phyloP scores from a whole-genome alignment of 2,329 filamentous ascomycete genomes.

The Microthyrium microscopicum region DNA sequence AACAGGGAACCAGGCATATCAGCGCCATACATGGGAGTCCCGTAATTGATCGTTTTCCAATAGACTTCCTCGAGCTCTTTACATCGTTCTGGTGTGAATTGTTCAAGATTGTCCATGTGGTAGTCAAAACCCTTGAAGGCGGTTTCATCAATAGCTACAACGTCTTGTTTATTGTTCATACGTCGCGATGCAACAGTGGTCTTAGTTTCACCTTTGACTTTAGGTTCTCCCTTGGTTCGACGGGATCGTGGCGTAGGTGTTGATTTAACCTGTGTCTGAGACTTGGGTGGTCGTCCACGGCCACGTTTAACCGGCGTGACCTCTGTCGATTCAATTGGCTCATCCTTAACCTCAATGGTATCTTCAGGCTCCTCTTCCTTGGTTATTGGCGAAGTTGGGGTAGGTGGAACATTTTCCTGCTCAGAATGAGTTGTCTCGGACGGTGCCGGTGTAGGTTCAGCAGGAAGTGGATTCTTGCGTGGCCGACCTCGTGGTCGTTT shows the following conservation, averaged over 20 bases:
- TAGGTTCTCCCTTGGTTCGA: no score
- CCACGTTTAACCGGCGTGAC: slow-evolving; percentile 31
- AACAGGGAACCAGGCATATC: slow-evolving; percentile 95
- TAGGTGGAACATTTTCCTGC: slow-evolving; percentile 22
- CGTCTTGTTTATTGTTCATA: slow-evolving; percentile 69
- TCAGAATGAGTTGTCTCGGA: no score
- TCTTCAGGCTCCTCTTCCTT: slow-evolving; percentile 15
- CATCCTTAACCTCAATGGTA: slow-evolving; percentile 14
- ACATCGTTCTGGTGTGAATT: slow-evolving; percentile 81
- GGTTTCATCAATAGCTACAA: slow-evolving; percentile 67
- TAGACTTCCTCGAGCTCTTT: slow-evolving; percentile 89
- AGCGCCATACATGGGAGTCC: slow-evolving; percentile 84
- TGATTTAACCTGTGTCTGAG: slow-evolving; percentile 17
- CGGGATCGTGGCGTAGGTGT: slow-evolving; percentile 29
- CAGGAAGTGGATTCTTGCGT: slow-evolving; percentile 21
- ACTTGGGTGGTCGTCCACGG: slow-evolving; percentile 31
- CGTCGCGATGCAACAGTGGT: slow-evolving; percentile 68
- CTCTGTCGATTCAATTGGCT: slow-evolving; percentile 30
- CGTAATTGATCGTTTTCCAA: slow-evolving; percentile 95
- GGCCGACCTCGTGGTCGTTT: slow-evolving; percentile 35
- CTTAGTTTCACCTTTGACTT: slow-evolving; percentile 5
- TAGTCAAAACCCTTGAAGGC: slow-evolving; percentile 89
- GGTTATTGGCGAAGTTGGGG: slow-evolving; percentile 29
- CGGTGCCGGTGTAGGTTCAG: slow-evolving; percentile 21
- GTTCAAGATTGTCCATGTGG: slow-evolving; percentile 62